A percentile compares a stretch with the other conserved stretches of the same genome.
These are phyloP conservation scores for Hypomyces perniciosus DNA, from an alignment of 2,329 filamentous ascomycete species.

Conservation along the genomic window DNA sequence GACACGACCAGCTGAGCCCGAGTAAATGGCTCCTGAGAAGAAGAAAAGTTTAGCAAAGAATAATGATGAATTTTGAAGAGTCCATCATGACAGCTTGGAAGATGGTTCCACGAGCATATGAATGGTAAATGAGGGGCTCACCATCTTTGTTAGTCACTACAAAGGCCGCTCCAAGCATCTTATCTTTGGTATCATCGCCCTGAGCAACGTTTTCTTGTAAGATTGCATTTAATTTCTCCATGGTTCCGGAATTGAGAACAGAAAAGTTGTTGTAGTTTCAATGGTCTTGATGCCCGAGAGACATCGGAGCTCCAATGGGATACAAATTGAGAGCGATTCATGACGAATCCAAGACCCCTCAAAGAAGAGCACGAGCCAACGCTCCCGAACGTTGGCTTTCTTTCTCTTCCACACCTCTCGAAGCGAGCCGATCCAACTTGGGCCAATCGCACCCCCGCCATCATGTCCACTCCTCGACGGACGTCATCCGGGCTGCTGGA, in stretches of 20 bases:
- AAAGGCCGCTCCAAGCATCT: constrained; percentile 33
- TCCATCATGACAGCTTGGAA: no score
- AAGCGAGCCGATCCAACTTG: not conserved
- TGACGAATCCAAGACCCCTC: no score
- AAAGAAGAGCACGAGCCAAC: no score
- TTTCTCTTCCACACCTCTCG: not conserved
- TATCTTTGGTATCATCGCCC: constrained; percentile 24
- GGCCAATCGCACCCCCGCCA: not conserved
- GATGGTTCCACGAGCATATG: no score
- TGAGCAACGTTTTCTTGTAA: constrained; percentile 24
- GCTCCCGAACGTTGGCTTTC: not conserved
- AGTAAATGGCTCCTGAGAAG: constrained; percentile 28
- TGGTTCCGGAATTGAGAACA: constrained; percentile 5
- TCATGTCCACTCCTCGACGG: constrained; percentile 6
- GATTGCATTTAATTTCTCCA: constrained; percentile 26
- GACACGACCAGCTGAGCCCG: constrained; percentile 31
- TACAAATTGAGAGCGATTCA: no score
- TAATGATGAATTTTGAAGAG: no score
- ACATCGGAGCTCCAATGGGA: no score
- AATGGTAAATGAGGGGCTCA: constrained; percentile 1
- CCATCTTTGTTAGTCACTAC: constrained; percentile 28
- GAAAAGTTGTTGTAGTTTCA: not conserved
- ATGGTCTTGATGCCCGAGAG: no score
- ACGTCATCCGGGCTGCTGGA: constrained; percentile 26
- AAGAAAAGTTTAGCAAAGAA: no score